These are phyloP conservation scores for Antrodiella citrinella DNA, from an alignment of 768 basidiomycete genomes.

Conservation along the genomic window DNA sequence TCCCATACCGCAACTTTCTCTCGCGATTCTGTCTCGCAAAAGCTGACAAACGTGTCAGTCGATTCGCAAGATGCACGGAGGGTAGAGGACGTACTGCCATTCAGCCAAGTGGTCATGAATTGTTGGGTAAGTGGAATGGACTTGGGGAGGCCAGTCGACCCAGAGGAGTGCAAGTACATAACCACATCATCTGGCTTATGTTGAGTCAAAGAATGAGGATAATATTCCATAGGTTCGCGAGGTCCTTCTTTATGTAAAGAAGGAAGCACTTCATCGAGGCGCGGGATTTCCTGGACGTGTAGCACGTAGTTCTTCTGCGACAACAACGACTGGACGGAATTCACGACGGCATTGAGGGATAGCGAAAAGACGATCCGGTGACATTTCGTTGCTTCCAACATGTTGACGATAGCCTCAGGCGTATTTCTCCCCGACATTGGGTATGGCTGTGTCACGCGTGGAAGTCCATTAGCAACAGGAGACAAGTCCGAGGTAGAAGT, in stretches of 20 bases:
- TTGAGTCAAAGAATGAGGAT: not conserved
- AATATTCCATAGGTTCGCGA: too few relatives aligned
- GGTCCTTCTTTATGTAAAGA: too few relatives aligned
- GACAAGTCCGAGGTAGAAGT: not conserved
- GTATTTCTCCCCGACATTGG: constrained; percentile 32
- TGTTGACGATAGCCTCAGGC: constrained; percentile 24
- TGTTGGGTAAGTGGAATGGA: constrained; percentile 20
- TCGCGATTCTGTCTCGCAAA: not conserved
- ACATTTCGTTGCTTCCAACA: constrained; percentile 30
- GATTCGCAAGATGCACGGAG: too few relatives aligned
- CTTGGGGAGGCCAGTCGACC: constrained; percentile 41
- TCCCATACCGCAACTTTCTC: not conserved
- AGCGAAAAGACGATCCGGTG: constrained; percentile 30
- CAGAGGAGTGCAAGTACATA: constrained; percentile 40
- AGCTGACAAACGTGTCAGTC: too few relatives aligned
- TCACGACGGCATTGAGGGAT: constrained; percentile 24
- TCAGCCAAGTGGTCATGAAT: constrained; percentile 9
- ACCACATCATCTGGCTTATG: constrained; percentile 8
- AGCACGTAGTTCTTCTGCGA: not conserved
- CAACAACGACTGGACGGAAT: constrained; percentile 20
- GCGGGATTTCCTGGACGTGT: constrained; percentile 14
- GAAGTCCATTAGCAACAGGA: too few relatives aligned
- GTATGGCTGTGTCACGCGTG: constrained; percentile 20
- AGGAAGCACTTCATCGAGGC: constrained; percentile 11
- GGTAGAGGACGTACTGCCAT: constrained; percentile 5